Evolutionary conservation across 1,284 basidiomycete genomes (phyloP), one percentile per base, ranked within the genome.

Genomic region (Trametes pubescens): DNA sequence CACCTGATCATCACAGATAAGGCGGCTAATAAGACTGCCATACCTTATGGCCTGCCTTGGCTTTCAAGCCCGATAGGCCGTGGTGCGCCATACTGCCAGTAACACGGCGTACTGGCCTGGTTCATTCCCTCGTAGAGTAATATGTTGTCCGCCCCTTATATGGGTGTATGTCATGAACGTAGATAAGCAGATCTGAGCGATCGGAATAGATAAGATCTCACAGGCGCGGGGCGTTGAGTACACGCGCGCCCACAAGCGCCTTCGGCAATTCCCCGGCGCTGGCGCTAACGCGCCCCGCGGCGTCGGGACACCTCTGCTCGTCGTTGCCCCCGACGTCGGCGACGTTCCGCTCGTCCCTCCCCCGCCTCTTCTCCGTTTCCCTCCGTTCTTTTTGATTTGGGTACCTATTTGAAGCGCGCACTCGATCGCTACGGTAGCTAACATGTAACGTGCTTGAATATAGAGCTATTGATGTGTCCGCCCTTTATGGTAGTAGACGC

Each of bases 1-100:
- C 51, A 53, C 51, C 51, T 53, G 51, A 53, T 53, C 51, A 53
- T 53, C 51, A 53, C 51, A 53, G 51, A 53, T 53, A 38, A 53
- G 35, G 21, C 51, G 37, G 51, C 51, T 53, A 53, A 38, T 40
- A 40, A 38, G 37, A 5, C 51, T 24, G 51, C 11, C 51, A 40
- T 53, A 53, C 35, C 24, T 22, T 37, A 35, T 37, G 35, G 11
- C n/a, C 40, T 24, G 24, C 35, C 7, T 37, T 40, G 24, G 51
- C 51, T 53, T 40, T 24, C 51, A 38, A 40, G 35, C 22, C 51
- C 51, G 22, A 13, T n/a, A n/a, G n/a, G n/a, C n/a, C n/a, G n/a
- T n/a, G n/a, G n/a, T n/a, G n/a, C n/a, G n/a, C n/a, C n/a, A 53
- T 40, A 53, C 51, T 53, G 51, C 51, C 51, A 53, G 51, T 53